Evolutionary conservation across 345 rosid genomes (phyloP).

Genomic region (Cardamine occulta): DNA sequence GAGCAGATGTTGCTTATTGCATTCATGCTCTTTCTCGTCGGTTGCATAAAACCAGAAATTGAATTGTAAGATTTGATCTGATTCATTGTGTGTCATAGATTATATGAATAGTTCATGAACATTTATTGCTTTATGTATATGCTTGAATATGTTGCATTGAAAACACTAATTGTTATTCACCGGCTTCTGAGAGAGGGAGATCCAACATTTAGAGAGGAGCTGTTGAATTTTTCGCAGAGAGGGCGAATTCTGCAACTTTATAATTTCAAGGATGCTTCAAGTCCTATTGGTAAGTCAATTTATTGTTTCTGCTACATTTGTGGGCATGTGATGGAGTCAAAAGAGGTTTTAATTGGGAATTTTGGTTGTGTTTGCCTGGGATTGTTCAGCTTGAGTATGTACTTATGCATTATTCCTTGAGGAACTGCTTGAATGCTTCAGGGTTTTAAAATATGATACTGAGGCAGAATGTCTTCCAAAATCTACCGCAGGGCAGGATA

Average conservation of each 20-base stretch:
- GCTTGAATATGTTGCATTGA: constrained; percentile 78
- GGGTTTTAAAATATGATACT: constrained; percentile 85
- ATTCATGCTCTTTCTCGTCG: constrained; percentile 84
- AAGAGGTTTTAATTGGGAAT: background rate
- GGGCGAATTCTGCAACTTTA: constrained; percentile 89
- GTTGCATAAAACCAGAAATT: constrained; percentile 80
- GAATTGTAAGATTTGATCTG: constrained; percentile 53
- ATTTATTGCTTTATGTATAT: background rate
- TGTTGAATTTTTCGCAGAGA: constrained; percentile 78
- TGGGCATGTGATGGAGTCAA: background rate
- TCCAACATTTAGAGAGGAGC: constrained; percentile 91
- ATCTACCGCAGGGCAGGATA: constrained; percentile 80
- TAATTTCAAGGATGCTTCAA: constrained; percentile 97
- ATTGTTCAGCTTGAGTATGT: constrained; percentile 99
- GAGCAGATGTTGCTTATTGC: constrained; percentile 93
- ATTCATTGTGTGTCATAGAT: background rate
- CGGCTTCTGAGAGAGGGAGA: constrained; percentile 91
- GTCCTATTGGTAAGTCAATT: constrained; percentile 69
- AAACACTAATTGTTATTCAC: constrained; percentile 92
- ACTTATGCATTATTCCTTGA: constrained; percentile 93
- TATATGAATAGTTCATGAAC: background rate
- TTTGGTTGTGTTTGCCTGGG: constrained; percentile 67
- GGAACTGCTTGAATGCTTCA: constrained; percentile 95
- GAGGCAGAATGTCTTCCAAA: constrained; percentile 92
- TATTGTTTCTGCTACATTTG: constrained; percentile 7